These are phyloP conservation scores for Boletus rubescentipes DNA, from an alignment of 768 basidiomycete genomes.

Conservation along the genomic window DNA sequence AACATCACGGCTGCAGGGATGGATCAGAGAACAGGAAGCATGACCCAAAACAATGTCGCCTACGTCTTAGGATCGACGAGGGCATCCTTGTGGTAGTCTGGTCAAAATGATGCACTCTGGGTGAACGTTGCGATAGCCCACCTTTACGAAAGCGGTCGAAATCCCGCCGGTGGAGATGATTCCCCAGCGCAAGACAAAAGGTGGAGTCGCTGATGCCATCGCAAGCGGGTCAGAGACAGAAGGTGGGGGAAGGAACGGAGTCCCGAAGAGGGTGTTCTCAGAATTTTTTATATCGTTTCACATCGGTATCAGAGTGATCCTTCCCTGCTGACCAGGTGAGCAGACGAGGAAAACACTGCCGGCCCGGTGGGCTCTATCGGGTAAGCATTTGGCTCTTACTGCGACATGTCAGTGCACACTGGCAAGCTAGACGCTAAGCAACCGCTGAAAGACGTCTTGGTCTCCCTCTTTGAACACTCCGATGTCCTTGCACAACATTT, in stretches of 20 bases:
- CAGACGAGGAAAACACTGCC: background rate
- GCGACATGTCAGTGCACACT: slow-evolving; percentile 2
- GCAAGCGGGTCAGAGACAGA: background rate
- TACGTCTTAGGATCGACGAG: slow-evolving; percentile 74
- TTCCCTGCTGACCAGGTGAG: slow-evolving; percentile 8
- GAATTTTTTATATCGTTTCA: slow-evolving; percentile 2
- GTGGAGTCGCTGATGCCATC: slow-evolving; percentile 27
- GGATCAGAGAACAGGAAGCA: background rate
- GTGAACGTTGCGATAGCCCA: slow-evolving; percentile 26
- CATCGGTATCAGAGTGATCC: background rate
- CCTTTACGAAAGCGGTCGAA: slow-evolving; percentile 65
- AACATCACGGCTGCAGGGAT: slow-evolving; percentile 52
- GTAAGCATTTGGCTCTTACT: slow-evolving; percentile 5
- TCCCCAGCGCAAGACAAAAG: slow-evolving; percentile 69
- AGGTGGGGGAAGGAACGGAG: background rate
- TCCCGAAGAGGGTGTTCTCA: background rate
- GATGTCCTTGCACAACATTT: slow-evolving; percentile 52
- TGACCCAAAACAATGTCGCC: slow-evolving; percentile 23
- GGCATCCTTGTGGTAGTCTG: slow-evolving; percentile 53
- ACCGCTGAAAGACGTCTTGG: slow-evolving; percentile 35
- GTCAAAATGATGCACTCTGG: background rate
- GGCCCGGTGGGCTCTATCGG: slow-evolving; percentile 9
- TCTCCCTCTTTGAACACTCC: slow-evolving; percentile 66
- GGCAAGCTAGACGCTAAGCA: slow-evolving; percentile 9
- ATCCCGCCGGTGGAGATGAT: slow-evolving; percentile 84